Evolutionary conservation across 2,329 filamentous ascomycete genomes (phyloP).

Genomic region (Pseudogymnoascus sp.): DNA sequence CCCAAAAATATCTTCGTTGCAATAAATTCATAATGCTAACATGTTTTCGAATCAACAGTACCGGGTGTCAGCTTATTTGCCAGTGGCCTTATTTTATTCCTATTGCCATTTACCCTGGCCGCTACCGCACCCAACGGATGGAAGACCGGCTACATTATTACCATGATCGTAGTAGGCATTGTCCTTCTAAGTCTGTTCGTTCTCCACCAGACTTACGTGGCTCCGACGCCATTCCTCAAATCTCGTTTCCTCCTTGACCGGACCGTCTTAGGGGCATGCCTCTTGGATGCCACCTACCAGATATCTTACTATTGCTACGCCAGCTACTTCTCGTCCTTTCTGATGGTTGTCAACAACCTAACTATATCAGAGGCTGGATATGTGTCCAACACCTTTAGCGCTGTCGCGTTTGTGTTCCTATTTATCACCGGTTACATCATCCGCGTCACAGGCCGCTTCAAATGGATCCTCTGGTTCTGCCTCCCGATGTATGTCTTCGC

Average conservation of each 20-base stretch:
- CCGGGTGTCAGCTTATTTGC: slow-evolving; percentile 42
- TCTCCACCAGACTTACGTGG: slow-evolving; percentile 40
- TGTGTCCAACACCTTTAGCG: slow-evolving; percentile 31
- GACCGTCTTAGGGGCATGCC: slow-evolving; percentile 22
- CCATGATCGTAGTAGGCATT: slow-evolving; percentile 44
- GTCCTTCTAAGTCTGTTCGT: slow-evolving; percentile 26
- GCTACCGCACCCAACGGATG: slow-evolving; percentile 36
- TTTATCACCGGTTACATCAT: slow-evolving; percentile 40
- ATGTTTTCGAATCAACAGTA: slow-evolving; percentile 18
- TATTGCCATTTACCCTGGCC: slow-evolving; percentile 50
- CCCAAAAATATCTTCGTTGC: background rate
- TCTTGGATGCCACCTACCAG: slow-evolving; percentile 18
- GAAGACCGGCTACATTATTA: slow-evolving; percentile 37
- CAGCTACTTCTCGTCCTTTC: slow-evolving; percentile 14
- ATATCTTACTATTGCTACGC: slow-evolving; percentile 5
- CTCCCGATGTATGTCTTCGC: slow-evolving; percentile 44
- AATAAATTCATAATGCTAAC: background rate
- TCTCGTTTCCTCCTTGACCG: slow-evolving; percentile 31
- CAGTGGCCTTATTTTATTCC: slow-evolving; percentile 42
- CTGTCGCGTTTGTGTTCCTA: slow-evolving; percentile 39
- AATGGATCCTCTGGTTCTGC: slow-evolving; percentile 40
- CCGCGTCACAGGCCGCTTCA: slow-evolving; percentile 43
- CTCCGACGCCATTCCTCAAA: slow-evolving; percentile 36
- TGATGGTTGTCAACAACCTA: slow-evolving; percentile 23
- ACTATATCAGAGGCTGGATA: slow-evolving; percentile 22